Conservation (phyloP, 1,284 basidiomycete species). For the Tilletia indica region DNA sequence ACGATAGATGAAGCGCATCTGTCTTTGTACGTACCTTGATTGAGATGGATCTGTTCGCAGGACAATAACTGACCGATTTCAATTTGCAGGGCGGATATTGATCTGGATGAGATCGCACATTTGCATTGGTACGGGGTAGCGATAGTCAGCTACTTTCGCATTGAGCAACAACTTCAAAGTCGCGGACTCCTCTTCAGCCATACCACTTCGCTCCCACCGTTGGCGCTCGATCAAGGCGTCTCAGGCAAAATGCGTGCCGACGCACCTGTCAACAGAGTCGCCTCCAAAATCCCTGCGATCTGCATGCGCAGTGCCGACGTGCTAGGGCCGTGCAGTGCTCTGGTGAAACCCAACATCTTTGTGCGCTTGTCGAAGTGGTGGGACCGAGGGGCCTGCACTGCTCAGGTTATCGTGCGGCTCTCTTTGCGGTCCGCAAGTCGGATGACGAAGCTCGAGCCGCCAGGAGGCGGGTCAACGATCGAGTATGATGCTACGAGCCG, state of each 20-base stretch:
- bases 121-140: slow-evolving; percentile 63
- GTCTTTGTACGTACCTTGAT: no score
- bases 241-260: neutral
- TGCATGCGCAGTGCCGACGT: slow-evolving; percentile 78
- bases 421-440: slow-evolving; percentile 23
- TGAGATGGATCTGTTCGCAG: neutral
- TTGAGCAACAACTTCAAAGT: slow-evolving; percentile 81
- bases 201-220: slow-evolving; percentile 47
- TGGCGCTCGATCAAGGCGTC: neutral
- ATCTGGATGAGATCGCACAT: slow-evolving; percentile 10
- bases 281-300: slow-evolving; percentile 66
- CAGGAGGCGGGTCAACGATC: slow-evolving; percentile 67
- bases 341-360: slow-evolving; percentile 83
- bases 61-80: no score
- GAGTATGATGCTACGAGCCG: slow-evolving; percentile 76
- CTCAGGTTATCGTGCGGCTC: slow-evolving; percentile 39
- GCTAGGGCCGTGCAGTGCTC: slow-evolving; percentile 77
- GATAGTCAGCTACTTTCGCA: slow-evolving; percentile 80
- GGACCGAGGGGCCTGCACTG: slow-evolving; percentile 69
- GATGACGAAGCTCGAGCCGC: slow-evolving; percentile 68
- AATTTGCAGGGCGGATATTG: slow-evolving; percentile 7
- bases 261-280: neutral
- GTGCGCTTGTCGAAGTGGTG: slow-evolving; percentile 87
- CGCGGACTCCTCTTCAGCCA: slow-evolving; percentile 75
- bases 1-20: no score